These are phyloP conservation scores for Hansenula lynferdii DNA, from an alignment of 1,139 yeast species.

Conservation along the genomic window DNA sequence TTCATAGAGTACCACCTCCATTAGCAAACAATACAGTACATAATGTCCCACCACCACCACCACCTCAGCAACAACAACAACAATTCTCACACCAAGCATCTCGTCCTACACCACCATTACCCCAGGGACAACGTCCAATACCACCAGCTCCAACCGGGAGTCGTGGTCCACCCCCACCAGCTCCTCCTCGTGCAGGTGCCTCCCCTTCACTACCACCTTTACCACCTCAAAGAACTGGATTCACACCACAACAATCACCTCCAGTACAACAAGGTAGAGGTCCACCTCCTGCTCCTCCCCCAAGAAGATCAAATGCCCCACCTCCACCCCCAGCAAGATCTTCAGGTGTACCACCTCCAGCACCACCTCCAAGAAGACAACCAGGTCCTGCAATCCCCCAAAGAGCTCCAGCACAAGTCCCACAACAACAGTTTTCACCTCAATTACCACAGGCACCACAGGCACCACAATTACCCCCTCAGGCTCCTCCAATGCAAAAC, in stretches of 20 bases:
- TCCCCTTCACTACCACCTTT: conserved; percentile 27
- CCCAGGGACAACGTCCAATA: conserved; percentile 10
- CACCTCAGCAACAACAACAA: conserved; percentile 25
- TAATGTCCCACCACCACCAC: conserved; percentile 22
- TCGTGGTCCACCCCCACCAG: conserved; percentile 24
- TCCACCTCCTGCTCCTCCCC: conserved; percentile 35
- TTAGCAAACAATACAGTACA: conserved; percentile 5
- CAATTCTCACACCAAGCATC: conserved; percentile 9
- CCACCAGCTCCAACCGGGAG: conserved; percentile 19
- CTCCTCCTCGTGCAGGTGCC: too few species aligned
- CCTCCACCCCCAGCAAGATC: conserved; percentile 30
- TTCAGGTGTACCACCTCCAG: conserved; percentile 28
- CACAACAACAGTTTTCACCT: too few species aligned
- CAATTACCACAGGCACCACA: conserved; percentile 21
- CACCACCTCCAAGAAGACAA: conserved; percentile 25
- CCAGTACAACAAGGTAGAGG: too few species aligned
- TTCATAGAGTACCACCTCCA: conserved; percentile 21
- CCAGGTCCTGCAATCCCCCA: conserved; percentile 20
- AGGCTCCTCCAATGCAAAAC: too few species aligned
- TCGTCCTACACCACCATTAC: conserved; percentile 19
- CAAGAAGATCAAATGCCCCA: conserved; percentile 29
- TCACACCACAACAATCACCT: too few species aligned
- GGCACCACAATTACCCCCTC: conserved; percentile 23
- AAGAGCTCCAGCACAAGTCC: too few species aligned
- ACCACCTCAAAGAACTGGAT: conserved; percentile 16